Percentiles rank a stretch among this genome's conserved stretches.
Evolutionary conservation across 192 early-diverging fungal genomes (phyloP).

Genomic region (Coemansia sp.): DNA sequence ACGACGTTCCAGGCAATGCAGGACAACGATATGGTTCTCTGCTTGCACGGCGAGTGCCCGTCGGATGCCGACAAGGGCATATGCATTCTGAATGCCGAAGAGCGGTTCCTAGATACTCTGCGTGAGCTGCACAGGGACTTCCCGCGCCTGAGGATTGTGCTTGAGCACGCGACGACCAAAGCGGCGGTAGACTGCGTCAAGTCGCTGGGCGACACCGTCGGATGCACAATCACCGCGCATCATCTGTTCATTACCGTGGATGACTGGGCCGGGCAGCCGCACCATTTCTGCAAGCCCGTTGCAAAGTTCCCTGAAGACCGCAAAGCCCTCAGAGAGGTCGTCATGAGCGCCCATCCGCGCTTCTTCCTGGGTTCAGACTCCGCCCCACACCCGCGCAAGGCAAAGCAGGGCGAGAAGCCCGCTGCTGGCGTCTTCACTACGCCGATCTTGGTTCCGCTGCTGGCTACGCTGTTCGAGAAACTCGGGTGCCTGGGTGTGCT

Average conservation of each 20-base stretch:
- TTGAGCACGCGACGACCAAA: slow-evolving; percentile 95
- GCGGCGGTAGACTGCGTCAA: slow-evolving; percentile 93
- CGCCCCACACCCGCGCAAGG: slow-evolving; percentile 85
- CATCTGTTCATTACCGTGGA: slow-evolving; percentile 89
- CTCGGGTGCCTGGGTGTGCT: slow-evolving; percentile 82
- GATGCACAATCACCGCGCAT: slow-evolving; percentile 93
- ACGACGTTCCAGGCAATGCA: slow-evolving; percentile 94
- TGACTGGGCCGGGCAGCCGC: slow-evolving; percentile 96
- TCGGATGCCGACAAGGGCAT: slow-evolving; percentile 80
- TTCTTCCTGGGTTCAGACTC: slow-evolving; percentile 98
- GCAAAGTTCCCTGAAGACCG: slow-evolving; percentile 94
- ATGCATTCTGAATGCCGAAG: slow-evolving; percentile 96
- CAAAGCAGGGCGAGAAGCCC: slow-evolving; percentile 76
- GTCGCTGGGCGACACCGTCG: slow-evolving; percentile 86
- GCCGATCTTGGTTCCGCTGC: slow-evolving; percentile 77
- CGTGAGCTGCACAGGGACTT: slow-evolving; percentile 84
- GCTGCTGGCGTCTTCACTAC: slow-evolving; percentile 95
- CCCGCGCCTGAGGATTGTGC: slow-evolving; percentile 90
- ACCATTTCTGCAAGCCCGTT: slow-evolving; percentile 98
- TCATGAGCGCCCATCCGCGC: slow-evolving; percentile 84
- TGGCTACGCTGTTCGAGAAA: slow-evolving; percentile 85
- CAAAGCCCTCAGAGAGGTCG: slow-evolving; percentile 76
- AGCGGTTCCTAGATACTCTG: slow-evolving; percentile 83
- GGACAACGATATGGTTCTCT: slow-evolving; percentile 87
- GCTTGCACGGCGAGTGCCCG: slow-evolving; percentile 95